These are phyloP conservation scores for Russula virescens DNA, from an alignment of 768 basidiomycete species.

Conservation along the genomic window DNA sequence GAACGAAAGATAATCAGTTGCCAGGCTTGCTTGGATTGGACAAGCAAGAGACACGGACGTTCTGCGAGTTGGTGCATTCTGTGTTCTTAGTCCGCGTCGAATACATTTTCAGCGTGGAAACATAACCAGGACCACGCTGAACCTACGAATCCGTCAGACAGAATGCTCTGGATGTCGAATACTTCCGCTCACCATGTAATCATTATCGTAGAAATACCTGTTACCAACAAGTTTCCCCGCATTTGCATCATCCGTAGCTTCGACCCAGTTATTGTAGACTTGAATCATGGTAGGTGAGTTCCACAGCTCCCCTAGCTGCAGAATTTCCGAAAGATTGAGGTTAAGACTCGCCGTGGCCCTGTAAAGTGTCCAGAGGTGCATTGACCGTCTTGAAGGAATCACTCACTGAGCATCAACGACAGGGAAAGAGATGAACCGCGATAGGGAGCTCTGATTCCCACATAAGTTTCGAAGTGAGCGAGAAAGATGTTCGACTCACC, in stretches of 20 bases:
- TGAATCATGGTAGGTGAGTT: constrained; percentile 15
- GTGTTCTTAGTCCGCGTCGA: constrained; percentile 33
- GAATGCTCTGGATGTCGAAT: background rate
- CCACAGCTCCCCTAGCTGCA: constrained; percentile 30
- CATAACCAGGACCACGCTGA: constrained; percentile 31
- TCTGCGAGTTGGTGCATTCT: constrained; percentile 33
- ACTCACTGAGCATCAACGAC: constrained; percentile 43
- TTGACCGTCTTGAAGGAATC: background rate
- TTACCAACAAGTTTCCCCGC: constrained; percentile 30
- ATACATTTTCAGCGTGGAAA: constrained; percentile 32
- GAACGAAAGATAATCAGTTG: background rate
- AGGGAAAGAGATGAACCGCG: constrained; percentile 64
- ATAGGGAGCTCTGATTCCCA: constrained; percentile 47
- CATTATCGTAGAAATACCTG: constrained; percentile 31
- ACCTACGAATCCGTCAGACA: constrained; percentile 25
- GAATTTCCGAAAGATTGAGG: constrained; percentile 31
- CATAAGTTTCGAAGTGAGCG: background rate
- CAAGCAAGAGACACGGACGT: constrained; percentile 16
- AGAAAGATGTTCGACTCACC: constrained; percentile 35
- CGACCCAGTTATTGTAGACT: constrained; percentile 21
- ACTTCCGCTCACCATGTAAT: constrained; percentile 32
- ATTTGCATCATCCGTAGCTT: constrained; percentile 28
- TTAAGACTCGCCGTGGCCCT: constrained; percentile 30
- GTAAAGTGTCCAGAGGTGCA: background rate
- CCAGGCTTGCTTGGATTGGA: background rate